Evolutionary conservation across 306 rosid species (phyloP).

Genomic region (Argentina anserina): DNA sequence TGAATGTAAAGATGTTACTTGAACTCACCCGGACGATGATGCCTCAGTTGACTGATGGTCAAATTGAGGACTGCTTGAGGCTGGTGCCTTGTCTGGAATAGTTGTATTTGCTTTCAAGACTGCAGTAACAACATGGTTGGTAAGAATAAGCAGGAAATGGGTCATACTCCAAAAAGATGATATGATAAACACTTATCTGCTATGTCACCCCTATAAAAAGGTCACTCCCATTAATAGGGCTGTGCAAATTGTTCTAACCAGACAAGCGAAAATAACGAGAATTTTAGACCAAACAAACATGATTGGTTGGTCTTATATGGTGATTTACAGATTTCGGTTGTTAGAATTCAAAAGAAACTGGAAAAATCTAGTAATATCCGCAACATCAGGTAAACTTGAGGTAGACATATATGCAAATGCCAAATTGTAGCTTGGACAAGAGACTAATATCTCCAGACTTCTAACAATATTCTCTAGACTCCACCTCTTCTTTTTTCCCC

Average conservation of each 20-base stretch:
- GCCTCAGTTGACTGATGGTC: conserved; percentile 72
- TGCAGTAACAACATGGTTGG: conserved; percentile 25
- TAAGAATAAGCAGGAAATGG: not conserved
- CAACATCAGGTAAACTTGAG: too few species aligned
- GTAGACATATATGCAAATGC: not conserved
- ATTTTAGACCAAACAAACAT: not conserved
- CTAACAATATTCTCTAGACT: not conserved
- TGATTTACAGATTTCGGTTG: not conserved
- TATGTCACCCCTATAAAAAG: not conserved
- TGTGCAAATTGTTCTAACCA: not conserved
- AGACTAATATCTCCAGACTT: not conserved
- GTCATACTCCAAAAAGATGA: conserved; percentile 1
- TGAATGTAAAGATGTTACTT: conserved; percentile 2
- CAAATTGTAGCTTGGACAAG: not conserved
- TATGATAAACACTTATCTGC: not conserved
- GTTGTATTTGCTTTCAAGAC: conserved; percentile 77
- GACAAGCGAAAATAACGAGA: not conserved
- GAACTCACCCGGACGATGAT: conserved; percentile 74
- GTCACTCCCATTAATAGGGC: not conserved
- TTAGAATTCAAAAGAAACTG: not conserved
- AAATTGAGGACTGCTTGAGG: conserved; percentile 57
- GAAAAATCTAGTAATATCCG: too few species aligned
- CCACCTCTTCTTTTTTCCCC: not conserved
- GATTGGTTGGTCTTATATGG: not conserved
- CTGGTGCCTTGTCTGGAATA: conserved; percentile 56